Base-by-base conservation (phyloP, 2,329 filamentous ascomycete species). In the Pestalotiopsis sp. region DNA sequence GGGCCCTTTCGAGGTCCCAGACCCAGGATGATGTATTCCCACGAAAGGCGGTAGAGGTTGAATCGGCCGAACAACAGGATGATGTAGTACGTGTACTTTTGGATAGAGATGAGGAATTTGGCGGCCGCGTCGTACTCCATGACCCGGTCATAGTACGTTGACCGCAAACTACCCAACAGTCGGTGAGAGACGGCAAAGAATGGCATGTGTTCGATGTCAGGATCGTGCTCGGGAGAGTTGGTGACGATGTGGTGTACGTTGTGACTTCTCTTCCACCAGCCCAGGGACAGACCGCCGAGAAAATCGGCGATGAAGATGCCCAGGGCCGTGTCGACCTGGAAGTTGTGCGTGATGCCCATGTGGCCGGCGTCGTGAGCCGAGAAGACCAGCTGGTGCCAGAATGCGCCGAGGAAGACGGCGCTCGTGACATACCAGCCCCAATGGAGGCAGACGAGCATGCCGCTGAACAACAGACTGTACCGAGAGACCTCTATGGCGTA, bases 171-270 rank as follows among this genome's bases (percentile, higher is more conserved):
- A 52, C 86, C 85, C 66, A 97, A 87, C 75, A 96, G 92, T 27
- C 93, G 90, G 75, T 97, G 94, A 2, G 93, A 94, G 38, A 96
- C 89, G 69, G 94, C 93, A 78, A 98, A 94, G 78, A 97, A 91
- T 3, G 95, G 95, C 80, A 97, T 88, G 78, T 97, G 92, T 78
- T 95, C 90, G 74, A 98, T 98, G 78, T 98, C 95, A 0, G 96
- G 95, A 78, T 98, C 95, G 78, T 98, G 95, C 80, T 98, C 96
- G 14, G 95, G 93, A 58, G 92, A 92, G 79, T 98, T 98, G 20
- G 96, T 98, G 66, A 98, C 92, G 73, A 98, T 94, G 77, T 98
- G 95, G 78, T 98, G 95, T 9, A 98, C 94, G 77, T 98, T 98
- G 81, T 98, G 95, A 78, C 91, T 98, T 70, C 90, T 88, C 82